Evolutionary conservation across 2,329 filamentous ascomycete species (phyloP).

Genomic region (Colletotrichum eremochloae): DNA sequence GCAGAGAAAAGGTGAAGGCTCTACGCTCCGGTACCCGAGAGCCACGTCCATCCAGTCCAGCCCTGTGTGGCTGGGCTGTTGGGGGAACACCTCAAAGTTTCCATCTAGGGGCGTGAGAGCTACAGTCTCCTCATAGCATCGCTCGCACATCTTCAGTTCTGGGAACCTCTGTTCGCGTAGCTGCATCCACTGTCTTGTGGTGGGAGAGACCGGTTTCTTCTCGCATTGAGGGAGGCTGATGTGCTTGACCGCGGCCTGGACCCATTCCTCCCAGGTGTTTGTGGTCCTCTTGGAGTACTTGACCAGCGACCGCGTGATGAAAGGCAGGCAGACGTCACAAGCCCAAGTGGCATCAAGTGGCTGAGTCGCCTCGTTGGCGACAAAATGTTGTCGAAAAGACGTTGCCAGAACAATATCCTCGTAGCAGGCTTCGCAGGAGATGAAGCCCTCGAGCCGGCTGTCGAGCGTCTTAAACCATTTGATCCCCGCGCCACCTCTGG

Average conservation of each 20-base stretch:
- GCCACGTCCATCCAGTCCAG: constrained; percentile 29
- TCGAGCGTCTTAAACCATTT: constrained; percentile 47
- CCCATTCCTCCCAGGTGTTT: constrained; percentile 49
- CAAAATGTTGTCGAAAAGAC: constrained; percentile 18
- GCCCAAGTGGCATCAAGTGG: constrained; percentile 48
- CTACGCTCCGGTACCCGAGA: constrained; percentile 6
- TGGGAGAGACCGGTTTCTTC: constrained; percentile 44
- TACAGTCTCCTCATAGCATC: constrained; percentile 53
- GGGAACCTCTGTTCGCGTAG: constrained; percentile 45
- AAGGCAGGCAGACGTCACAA: constrained; percentile 50
- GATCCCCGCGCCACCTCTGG: constrained; percentile 45
- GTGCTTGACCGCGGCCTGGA: constrained; percentile 44
- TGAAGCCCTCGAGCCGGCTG: constrained; percentile 23
- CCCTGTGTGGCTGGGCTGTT: constrained; percentile 1
- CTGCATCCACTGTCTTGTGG: constrained; percentile 47
- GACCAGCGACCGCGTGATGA: constrained; percentile 43
- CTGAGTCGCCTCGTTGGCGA: constrained; percentile 44
- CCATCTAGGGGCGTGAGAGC: constrained; percentile 47
- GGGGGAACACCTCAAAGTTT: constrained; percentile 43
- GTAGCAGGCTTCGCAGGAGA: constrained; percentile 41
- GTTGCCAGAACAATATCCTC: constrained; percentile 38
- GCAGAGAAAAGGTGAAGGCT: constrained; percentile 3
- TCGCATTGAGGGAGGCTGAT: constrained; percentile 49
- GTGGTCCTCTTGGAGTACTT: constrained; percentile 41
- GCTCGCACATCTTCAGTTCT: constrained; percentile 50